phyloP scores from a whole-genome alignment of 2,329 filamentous ascomycete genomes.

The Fusarium subglutinans region DNA sequence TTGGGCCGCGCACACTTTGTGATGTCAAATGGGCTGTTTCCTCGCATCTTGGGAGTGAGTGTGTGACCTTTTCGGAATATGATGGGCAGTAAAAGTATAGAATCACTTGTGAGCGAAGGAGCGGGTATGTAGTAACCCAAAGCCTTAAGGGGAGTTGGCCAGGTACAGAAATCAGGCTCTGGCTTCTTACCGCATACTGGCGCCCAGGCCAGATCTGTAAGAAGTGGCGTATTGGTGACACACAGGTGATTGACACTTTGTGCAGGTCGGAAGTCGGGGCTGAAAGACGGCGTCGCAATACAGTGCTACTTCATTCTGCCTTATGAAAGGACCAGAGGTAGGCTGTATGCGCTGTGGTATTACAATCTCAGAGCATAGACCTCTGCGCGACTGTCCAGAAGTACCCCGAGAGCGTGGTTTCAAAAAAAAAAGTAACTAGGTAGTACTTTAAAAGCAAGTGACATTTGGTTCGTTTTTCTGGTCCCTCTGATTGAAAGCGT shows the following conservation, averaged over 20 bases:
- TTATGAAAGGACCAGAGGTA: not conserved
- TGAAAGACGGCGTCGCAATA: not conserved
- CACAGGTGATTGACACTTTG: not conserved
- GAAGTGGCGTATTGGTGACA: not conserved
- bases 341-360: not conserved
- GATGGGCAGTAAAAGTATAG: not conserved
- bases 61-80: not conserved
- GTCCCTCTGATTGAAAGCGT: not conserved
- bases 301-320: not conserved
- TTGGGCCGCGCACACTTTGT: not conserved
- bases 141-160: not conserved
- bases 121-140: not conserved
- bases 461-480: not conserved
- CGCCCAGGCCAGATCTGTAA: not conserved
- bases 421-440: accelerated
- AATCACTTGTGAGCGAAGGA: not conserved
- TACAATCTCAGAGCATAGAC: not conserved
- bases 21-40: not conserved
- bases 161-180: not conserved
- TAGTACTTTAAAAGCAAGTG: not conserved
- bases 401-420: accelerated
- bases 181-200: not conserved
- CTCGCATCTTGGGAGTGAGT: not conserved
- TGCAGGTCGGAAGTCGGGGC: not conserved
- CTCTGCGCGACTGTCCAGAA: not conserved